Base-by-base conservation (phyloP, 495 filamentous ascomycete genomes). In the Pyronema domesticum region DNA sequence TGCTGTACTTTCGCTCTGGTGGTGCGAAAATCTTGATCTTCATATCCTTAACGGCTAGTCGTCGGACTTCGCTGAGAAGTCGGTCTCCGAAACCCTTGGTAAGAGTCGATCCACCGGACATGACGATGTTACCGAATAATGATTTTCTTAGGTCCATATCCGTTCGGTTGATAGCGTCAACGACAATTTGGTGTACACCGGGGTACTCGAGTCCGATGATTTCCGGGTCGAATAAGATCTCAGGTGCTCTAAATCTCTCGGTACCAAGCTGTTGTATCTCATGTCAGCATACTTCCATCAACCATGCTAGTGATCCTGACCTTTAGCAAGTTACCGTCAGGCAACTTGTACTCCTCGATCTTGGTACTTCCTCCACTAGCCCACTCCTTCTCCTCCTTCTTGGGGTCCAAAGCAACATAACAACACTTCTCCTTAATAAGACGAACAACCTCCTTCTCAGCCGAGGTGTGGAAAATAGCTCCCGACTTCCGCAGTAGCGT, bases 81-180 rank as follows among this genome's bases (percentile, higher is more conserved):
- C 91, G 77, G 67, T 96, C 89, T n/a, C 89, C 89, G 68, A 99
- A 99, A 66, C 63, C 89, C 71, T 80, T 85, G 57, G 80, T 85
- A 57, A 99, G 73, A 3, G 91, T 99, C 52, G 86, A 87, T 17
- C 91, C 91, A 44, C 91, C 91, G 1, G 89, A 95, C 85, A 96
- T 91, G 75, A 98, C 91, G 69, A 98, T 98, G 81, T 98, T 98
- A 70, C 89, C 89, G 72, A 96, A 98, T 60, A 98, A 82, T 73
- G 94, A 85, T 81, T 96, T 98, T 79, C 91, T 82, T 69, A 98
- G 85, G 73, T 98, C 91, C 72, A 98, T 89, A 74, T 98, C 91
- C 73, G 93, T 96, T 80, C 96, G 95, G 83, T 95, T 96, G 80
- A 98, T 96, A 60, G 93, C 95, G 80, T 96, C 96, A 83, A 95